Evolutionary conservation across 345 rosid genomes (phyloP).

Genomic region (Toxicodendron radicans): DNA sequence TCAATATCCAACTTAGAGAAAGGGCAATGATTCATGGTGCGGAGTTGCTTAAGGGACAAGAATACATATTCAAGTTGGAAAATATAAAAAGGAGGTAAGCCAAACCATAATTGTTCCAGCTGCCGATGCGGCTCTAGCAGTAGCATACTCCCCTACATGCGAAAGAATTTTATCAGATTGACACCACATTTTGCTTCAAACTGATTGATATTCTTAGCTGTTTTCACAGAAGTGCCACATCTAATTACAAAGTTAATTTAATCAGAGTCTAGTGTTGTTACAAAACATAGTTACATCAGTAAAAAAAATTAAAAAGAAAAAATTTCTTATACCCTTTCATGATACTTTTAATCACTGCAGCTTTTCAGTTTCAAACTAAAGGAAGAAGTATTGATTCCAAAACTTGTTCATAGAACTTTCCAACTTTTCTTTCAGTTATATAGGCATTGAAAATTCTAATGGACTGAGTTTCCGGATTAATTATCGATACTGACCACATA

Average conservation of each 20-base stretch:
- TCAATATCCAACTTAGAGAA: neutral
- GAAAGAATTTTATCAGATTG: conserved; percentile 12
- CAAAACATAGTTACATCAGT: neutral
- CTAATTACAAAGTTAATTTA: neutral
- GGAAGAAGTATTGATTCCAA: neutral
- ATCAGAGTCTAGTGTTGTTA: neutral
- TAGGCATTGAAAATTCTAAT: neutral
- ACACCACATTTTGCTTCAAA: neutral
- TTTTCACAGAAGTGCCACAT: neutral
- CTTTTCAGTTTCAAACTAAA: neutral
- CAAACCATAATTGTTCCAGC: conserved; percentile 84
- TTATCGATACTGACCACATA: neutral
- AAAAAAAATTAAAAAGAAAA: no score
- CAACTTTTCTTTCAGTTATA: neutral
- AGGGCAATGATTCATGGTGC: neutral
- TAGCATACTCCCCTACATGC: conserved; percentile 80
- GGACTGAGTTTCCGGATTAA: neutral
- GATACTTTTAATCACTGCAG: neutral
- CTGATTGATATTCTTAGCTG: neutral
- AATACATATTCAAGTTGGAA: neutral
- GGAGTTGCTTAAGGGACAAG: neutral
- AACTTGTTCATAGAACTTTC: neutral
- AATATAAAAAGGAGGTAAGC: conserved; percentile 14
- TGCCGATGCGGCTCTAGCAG: conserved; percentile 87
- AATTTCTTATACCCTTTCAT: neutral